Evolutionary conservation across 2,329 filamentous ascomycete genomes (phyloP).

Genomic region (Claviceps arundinis): DNA sequence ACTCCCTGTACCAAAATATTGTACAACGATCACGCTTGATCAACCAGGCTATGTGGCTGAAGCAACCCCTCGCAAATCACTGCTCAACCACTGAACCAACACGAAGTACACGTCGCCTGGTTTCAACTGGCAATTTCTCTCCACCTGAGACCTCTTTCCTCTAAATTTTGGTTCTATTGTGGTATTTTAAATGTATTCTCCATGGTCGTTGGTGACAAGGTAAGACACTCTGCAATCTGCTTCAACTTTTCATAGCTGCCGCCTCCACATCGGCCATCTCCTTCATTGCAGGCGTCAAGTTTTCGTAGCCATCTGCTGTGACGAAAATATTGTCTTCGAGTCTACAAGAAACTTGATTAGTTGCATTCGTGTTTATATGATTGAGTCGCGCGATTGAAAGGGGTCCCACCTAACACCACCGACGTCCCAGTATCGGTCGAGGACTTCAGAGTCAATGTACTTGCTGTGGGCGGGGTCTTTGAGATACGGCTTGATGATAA

Average conservation of each 20-base stretch:
- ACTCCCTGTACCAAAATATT: no score
- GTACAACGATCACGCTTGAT: no score
- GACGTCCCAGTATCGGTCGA: constrained; percentile 72
- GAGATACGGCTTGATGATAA: constrained; percentile 73
- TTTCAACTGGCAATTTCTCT: no score
- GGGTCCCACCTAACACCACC: constrained; percentile 52
- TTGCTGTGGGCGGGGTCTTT: constrained; percentile 56
- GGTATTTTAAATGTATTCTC: not conserved
- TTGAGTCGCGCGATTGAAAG: not conserved
- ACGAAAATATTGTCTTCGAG: constrained; percentile 64
- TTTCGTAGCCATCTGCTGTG: constrained; percentile 54
- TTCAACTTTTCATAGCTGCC: not conserved
- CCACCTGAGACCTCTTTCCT: no score
- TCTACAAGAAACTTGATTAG: constrained; percentile 13
- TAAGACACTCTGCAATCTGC: no score
- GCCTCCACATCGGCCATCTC: constrained; percentile 48
- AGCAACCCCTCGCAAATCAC: no score
- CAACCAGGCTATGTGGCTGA: no score
- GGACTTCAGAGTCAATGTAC: constrained; percentile 61
- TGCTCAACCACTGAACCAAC: no score
- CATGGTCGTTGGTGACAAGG: not conserved
- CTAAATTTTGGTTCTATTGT: no score
- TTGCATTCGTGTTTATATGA: not conserved
- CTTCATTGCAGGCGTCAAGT: constrained; percentile 60
- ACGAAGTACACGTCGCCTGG: no score